Conservation (phyloP, 192 early-diverging fungal genomes). For the Bifiguratus adelaidae region DNA sequence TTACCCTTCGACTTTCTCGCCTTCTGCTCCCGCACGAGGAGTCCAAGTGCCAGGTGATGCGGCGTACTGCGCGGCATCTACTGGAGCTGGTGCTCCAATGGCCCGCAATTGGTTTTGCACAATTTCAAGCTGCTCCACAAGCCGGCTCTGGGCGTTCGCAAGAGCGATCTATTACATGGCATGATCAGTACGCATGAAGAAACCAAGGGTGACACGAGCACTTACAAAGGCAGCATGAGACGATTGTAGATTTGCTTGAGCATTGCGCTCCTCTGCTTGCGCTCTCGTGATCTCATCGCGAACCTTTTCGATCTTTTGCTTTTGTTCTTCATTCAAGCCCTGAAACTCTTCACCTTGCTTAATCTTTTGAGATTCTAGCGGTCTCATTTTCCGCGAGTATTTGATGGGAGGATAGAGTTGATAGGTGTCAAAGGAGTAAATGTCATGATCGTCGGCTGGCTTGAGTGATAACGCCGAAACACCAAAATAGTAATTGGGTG, state of each 20-base stretch:
- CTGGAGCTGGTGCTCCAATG: constrained; percentile 20
- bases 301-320: constrained; percentile 19
- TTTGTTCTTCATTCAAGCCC: constrained; percentile 14
- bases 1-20: not conserved
- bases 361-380: constrained; percentile 12
- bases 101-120: constrained; percentile 16
- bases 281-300: constrained; percentile 10
- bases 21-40: not conserved
- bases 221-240: constrained; percentile 10
- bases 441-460: constrained; percentile 63
- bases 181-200: not conserved
- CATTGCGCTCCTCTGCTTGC: not conserved
- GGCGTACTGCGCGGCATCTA: too few relatives aligned
- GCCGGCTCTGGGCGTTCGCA: constrained; percentile 10
- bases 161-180: not conserved
- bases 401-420: constrained; percentile 52
- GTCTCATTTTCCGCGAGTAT: constrained; percentile 7
- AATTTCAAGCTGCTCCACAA: constrained; percentile 8
- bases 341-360: constrained; percentile 13
- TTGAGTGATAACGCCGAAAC: constrained; percentile 19
- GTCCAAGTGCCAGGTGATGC: not conserved
- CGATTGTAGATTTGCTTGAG: not conserved
- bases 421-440: constrained; percentile 52
- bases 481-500: constrained; percentile 68
- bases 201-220: not conserved